Base-by-base conservation (phyloP, 257 asterid species). In the Striga asiatica region DNA sequence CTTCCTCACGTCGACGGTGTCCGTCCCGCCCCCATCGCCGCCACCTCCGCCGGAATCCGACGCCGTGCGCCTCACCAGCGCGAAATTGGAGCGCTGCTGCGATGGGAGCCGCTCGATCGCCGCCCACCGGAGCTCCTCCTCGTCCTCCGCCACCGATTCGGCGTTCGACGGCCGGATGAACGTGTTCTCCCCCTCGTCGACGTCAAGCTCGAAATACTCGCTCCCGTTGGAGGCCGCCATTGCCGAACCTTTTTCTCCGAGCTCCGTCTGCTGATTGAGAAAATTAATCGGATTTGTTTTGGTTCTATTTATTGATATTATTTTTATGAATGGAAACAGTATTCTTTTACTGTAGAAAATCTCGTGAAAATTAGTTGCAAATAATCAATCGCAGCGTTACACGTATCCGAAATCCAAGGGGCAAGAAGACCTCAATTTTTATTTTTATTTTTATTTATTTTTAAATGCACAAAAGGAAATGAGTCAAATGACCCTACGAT, bases 181-280 rank as follows among this genome's bases (percentile, higher is more conserved):
- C 1, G 61, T 43, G 50, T 47, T 68, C 17, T 75, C 86, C 6
- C 56, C 58, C 19, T 76, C 85, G 5, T 82, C 91, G 67, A 74
- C 62, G 19, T 74, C 84, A 3, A 78, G 45, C 47, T 80, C 93
- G 67, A 76, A 88, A 28, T 49, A 82, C 73, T 82, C 97, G 61
- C 85, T 84, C 43, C 95, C 91, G 11, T 76, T 74, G 10, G 95
- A 82, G 0, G 85, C 87, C 21, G 93, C 95, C 88, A 85, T 85
- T 7, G 16, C 43, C 58, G 17, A 51, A 29, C 28, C 60, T n/a
- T n/a, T n/a, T n/a, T n/a, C n/a, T n/a, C n/a, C n/a, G n/a, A n/a
- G n/a, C n/a, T n/a, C n/a, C n/a, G n/a, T n/a, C n/a, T n/a, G n/a
- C n/a, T n/a, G n/a, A n/a, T n/a, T n/a, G n/a, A n/a, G n/a, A n/a